Conservation (phyloP, 2,329 filamentous ascomycete genomes). For the Verruconis gallopava region DNA sequence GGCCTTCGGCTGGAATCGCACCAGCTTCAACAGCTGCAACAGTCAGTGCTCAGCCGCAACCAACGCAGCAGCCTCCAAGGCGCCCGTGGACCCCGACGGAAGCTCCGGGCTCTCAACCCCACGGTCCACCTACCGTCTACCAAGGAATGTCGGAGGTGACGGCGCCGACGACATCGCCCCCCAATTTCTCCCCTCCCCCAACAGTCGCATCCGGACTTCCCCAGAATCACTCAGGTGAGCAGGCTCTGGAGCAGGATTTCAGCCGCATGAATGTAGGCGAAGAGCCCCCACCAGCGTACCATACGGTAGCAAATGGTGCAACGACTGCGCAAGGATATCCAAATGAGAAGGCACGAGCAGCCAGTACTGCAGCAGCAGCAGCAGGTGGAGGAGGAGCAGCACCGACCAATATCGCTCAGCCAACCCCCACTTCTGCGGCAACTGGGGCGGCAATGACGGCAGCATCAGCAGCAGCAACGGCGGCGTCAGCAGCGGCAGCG, state of each 20-base stretch:
- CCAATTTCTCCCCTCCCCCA: conserved; percentile 15
- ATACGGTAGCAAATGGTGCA: conserved; percentile 44
- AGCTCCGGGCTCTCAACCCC: conserved; percentile 68
- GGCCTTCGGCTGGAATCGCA: conserved; percentile 34
- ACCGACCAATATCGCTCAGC: too few species aligned
- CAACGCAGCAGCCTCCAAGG: conserved; percentile 28
- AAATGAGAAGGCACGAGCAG: conserved; percentile 57
- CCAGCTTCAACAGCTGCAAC: too few species aligned
- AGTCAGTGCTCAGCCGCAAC: conserved; percentile 22
- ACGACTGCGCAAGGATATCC: conserved; percentile 49
- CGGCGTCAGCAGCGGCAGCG: conserved; percentile 23
- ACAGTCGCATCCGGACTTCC: conserved; percentile 8
- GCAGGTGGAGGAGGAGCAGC: conserved; percentile 14
- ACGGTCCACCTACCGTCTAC: conserved; percentile 83
- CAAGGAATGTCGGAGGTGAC: conserved; percentile 67
- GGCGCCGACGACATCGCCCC: conserved; percentile 25
- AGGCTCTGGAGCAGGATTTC: conserved; percentile 72
- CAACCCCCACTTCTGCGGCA: conserved; percentile 1
- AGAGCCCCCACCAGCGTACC: conserved; percentile 91
- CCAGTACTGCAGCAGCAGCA: conserved; percentile 17
- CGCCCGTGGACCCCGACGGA: conserved; percentile 95
- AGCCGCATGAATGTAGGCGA: conserved; percentile 67
- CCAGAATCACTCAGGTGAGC: conserved; percentile 30
- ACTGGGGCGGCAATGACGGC: conserved; percentile 1
- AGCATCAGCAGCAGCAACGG: conserved; percentile 14